Conservation (phyloP, 2,329 filamentous ascomycete species). For the Cordyceps militaris region DNA sequence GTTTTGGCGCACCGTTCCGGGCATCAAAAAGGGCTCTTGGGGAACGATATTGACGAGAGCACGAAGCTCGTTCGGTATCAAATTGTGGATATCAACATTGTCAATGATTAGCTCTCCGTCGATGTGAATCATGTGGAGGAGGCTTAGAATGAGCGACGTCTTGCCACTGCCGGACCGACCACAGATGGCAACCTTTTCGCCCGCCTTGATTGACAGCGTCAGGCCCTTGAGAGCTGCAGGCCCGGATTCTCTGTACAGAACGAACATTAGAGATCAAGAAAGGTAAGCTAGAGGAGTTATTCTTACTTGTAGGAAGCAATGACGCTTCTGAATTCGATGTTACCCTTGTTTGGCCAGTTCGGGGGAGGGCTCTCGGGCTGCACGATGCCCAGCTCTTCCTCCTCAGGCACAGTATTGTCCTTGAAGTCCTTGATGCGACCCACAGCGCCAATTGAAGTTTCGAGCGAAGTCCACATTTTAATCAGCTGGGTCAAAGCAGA, state of each 20-base stretch:
- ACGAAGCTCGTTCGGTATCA: slow-evolving; percentile 35
- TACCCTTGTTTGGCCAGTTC: slow-evolving; percentile 22
- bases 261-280: background rate
- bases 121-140: slow-evolving; percentile 41
- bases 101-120: slow-evolving; percentile 39
- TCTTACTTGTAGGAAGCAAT: slow-evolving; percentile 18
- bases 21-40: slow-evolving; percentile 43
- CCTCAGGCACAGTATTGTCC: slow-evolving; percentile 19
- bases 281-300: background rate
- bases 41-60: slow-evolving; percentile 40
- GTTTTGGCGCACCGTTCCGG: slow-evolving; percentile 40
- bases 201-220: slow-evolving; percentile 23
- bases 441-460: slow-evolving; percentile 22
- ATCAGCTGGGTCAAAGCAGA: slow-evolving; percentile 24
- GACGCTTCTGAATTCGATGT: slow-evolving; percentile 21
- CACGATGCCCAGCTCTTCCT: slow-evolving; percentile 7
- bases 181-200: slow-evolving; percentile 33
- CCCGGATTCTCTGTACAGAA: background rate
- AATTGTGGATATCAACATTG: slow-evolving; percentile 26
- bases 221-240: slow-evolving; percentile 23
- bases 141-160: slow-evolving; percentile 31
- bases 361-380: slow-evolving; percentile 16
- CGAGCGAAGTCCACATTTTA: slow-evolving; percentile 26
- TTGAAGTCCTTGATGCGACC: slow-evolving; percentile 23
- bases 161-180: slow-evolving; percentile 36